Evolutionary conservation across 768 basidiomycete genomes (phyloP).

Genomic region (Cyclocybe cylindracea): DNA sequence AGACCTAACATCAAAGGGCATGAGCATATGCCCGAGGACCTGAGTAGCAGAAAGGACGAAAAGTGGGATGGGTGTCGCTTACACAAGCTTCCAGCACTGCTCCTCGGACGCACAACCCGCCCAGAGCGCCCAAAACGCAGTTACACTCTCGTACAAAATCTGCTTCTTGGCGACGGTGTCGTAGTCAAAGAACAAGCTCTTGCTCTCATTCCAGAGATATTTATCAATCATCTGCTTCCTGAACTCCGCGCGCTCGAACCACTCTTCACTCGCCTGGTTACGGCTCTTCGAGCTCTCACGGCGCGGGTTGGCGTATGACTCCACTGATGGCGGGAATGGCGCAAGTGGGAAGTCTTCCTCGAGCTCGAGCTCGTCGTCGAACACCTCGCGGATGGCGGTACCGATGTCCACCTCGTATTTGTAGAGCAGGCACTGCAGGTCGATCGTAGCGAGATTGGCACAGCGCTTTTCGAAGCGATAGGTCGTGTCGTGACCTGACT

Average conservation of each 20-base stretch:
- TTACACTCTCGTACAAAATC: slow-evolving; percentile 96
- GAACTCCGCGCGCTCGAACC: slow-evolving; percentile 89
- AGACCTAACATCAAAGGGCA: slow-evolving; percentile 46
- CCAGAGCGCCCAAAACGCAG: slow-evolving; percentile 95
- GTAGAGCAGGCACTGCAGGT: slow-evolving; percentile 93
- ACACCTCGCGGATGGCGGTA: slow-evolving; percentile 95
- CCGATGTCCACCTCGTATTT: slow-evolving; percentile 99
- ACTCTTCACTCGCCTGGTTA: slow-evolving; percentile 80
- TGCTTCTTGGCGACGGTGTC: slow-evolving; percentile 91
- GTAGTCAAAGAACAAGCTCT: slow-evolving; percentile 94
- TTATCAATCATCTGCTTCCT: slow-evolving; percentile 87
- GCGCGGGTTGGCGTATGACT: slow-evolving; percentile 63
- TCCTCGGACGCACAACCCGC: slow-evolving; percentile 96
- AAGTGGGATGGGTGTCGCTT: slow-evolving; percentile 25
- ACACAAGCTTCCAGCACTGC: slow-evolving; percentile 93
- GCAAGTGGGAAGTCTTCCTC: slow-evolving; percentile 91
- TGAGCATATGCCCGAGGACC: slow-evolving; percentile 16
- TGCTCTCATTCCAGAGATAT: slow-evolving; percentile 96
- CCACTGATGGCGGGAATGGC: slow-evolving; percentile 85
- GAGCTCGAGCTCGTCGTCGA: slow-evolving; percentile 88
- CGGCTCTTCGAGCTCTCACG: slow-evolving; percentile 61
- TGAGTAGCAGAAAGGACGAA: slow-evolving; percentile 18
- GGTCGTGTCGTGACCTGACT: slow-evolving; percentile 95
- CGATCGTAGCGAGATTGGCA: slow-evolving; percentile 95
- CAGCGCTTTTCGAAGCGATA: slow-evolving; percentile 98